Evolutionary conservation across 176 grass and related monocot genomes (phyloP), one percentile per base, ranked within the genome.

Genomic region (Thinopyrum elongatum): DNA sequence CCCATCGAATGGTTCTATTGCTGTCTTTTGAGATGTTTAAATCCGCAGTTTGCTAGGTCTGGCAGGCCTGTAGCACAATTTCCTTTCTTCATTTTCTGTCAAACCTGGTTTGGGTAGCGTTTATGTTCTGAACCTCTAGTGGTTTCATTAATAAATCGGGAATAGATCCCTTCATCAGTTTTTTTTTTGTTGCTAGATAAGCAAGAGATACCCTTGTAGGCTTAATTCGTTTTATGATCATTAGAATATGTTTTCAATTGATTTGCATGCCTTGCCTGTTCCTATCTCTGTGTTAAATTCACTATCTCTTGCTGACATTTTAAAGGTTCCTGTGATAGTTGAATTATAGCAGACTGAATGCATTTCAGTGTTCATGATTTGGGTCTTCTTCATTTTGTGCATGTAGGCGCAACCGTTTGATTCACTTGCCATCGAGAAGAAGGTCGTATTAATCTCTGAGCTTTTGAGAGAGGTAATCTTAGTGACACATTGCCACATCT

Each of bases 361-460:
- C 72, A 75, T 29, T 19, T 64, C 7, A 27, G 5, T 29, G 11
- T 49, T 38, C 26, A 47, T 1, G 68, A 44, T 5, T 38, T 51
- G 17, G 16, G 35, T 51, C 21, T 53, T 29, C 3, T 41, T 83
- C 3, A 5, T 46, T 31, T 5, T 83, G 4, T 28, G 10, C 60
- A 31, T 60, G 67, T 38, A 95, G 96, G 88, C 84, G 27, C 84
- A 94, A 82, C 90, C 93, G 11, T 88, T 80, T 80, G 88, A 87
- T 69, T 89, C 36, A 16, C 86, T 98, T 82, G 89, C 55, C 36
- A 39, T 85, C 67, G 90, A 92, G 30, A 89, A 88, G 23, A 98
- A 84, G 41, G 78, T 76, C 33, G 8, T 66, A 36, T 66, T 95
- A 59, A 66, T 93, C 61, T 79, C 83, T 49, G 91, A 94, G 58